Conservation (phyloP, 768 basidiomycete genomes). For the Daedalea quercina region DNA sequence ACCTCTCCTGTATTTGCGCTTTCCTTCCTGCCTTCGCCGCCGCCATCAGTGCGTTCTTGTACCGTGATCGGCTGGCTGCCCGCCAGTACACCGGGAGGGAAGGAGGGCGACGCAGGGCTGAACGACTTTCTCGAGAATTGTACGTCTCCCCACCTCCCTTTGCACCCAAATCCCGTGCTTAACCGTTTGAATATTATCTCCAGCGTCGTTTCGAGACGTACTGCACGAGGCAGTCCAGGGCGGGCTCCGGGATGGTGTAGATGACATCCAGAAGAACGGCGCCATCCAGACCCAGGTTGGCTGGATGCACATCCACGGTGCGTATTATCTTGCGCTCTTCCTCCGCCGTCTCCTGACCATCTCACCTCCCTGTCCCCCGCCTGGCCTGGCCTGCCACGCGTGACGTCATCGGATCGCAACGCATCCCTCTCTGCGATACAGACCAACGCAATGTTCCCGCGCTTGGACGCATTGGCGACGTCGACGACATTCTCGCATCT, state of each 20-base stretch:
- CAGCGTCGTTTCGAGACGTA: conserved; percentile 53
- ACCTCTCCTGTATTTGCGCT: conserved; percentile 51
- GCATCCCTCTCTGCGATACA: conserved; percentile 24
- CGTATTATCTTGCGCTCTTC: conserved; percentile 4
- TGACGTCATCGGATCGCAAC: neutral
- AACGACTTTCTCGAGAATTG: conserved; percentile 72
- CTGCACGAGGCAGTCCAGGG: conserved; percentile 54
- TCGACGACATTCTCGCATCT: conserved; percentile 77
- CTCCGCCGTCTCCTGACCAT: neutral
- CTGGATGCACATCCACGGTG: conserved; percentile 84
- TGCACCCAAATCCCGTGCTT: too few relatives aligned
- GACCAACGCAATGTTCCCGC: conserved; percentile 73
- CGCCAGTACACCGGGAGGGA: conserved; percentile 37
- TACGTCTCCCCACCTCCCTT: conserved; percentile 35
- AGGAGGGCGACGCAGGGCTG: conserved; percentile 41
- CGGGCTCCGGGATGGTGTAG: conserved; percentile 46
- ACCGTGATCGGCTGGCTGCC: conserved; percentile 69
- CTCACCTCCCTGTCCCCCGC: neutral
- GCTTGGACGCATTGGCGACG: conserved; percentile 69
- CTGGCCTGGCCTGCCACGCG: neutral
- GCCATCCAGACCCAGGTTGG: conserved; percentile 63
- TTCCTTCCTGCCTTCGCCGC: conserved; percentile 49
- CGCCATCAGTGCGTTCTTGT: conserved; percentile 37
- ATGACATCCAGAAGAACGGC: conserved; percentile 58
- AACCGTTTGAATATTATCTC: neutral